These are phyloP conservation scores for Dryadomyces quercus-mongolicae DNA, from an alignment of 2,329 filamentous ascomycete genomes.

Conservation along the genomic window DNA sequence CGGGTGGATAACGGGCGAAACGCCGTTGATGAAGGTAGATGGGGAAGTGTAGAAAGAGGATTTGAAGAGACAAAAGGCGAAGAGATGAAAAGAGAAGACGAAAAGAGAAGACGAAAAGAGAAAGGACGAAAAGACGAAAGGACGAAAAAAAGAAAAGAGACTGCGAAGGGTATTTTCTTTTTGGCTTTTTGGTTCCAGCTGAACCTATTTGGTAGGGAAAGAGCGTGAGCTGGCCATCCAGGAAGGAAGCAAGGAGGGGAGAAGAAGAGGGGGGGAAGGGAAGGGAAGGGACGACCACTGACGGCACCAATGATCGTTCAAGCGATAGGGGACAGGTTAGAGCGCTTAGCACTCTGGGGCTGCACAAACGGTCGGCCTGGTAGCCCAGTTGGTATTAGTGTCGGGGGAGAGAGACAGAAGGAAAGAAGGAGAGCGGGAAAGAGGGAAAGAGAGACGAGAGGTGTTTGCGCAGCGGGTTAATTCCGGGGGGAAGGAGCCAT, in stretches of 20 bases:
- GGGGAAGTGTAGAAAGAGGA: neutral
- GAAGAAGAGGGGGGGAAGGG: neutral
- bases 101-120: neutral
- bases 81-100: neutral
- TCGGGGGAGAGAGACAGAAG: neutral
- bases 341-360: constrained; percentile 1
- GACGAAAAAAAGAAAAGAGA: neutral
- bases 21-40: neutral
- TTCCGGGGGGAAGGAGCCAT: no score
- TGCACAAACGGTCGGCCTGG: neutral
- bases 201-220: neutral
- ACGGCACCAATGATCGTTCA: neutral
- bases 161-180: neutral
- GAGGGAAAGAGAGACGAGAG: neutral
- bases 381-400: neutral
- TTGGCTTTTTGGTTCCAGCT: neutral
- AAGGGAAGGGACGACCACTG: neutral
- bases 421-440: neutral
- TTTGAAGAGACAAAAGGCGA: neutral
- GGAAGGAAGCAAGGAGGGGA: neutral
- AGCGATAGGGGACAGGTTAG: neutral
- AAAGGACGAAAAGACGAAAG: neutral
- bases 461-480: neutral
- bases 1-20: neutral
- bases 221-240: neutral